Conservation (phyloP, 805 yeast genomes). For the Priceomyces melissophilus region DNA sequence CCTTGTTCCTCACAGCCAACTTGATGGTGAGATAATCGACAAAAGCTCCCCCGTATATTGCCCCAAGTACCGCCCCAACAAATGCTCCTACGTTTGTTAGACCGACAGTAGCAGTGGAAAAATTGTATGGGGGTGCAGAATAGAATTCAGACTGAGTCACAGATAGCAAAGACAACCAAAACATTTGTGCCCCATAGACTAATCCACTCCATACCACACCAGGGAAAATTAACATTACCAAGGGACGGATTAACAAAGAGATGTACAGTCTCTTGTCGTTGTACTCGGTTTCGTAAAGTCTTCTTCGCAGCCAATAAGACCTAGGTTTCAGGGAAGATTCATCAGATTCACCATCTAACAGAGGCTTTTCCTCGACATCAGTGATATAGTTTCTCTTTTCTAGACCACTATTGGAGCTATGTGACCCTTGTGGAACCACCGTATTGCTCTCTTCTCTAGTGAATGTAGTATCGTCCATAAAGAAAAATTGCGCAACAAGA, state of each 20-base stretch:
- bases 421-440: too few relatives aligned
- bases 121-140: conserved; percentile 36
- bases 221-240: conserved; percentile 34
- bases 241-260: conserved; percentile 40
- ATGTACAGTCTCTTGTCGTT: conserved; percentile 34
- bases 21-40: conserved; percentile 37
- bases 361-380: too few relatives aligned
- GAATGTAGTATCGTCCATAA: conserved; percentile 33
- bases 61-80: conserved; percentile 41
- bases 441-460: too few relatives aligned
- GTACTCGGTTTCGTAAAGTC: conserved; percentile 32
- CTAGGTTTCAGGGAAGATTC: conserved; percentile 20
- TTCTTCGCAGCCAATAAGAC: conserved; percentile 35
- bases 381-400: too few relatives aligned
- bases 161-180: conserved; percentile 47
- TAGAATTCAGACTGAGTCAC: conserved; percentile 42
- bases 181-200: conserved; percentile 46
- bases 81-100: conserved; percentile 43
- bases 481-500: conserved; percentile 20
- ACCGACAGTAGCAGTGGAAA: conserved; percentile 37
- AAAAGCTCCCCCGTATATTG: conserved; percentile 42
- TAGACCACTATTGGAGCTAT: too few relatives aligned
- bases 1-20: conserved; percentile 31
- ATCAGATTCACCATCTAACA: too few relatives aligned
- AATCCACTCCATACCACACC: conserved; percentile 46